Base-by-base conservation (phyloP, 441 rosid species). In the Bocquillonia castaneifolia region DNA sequence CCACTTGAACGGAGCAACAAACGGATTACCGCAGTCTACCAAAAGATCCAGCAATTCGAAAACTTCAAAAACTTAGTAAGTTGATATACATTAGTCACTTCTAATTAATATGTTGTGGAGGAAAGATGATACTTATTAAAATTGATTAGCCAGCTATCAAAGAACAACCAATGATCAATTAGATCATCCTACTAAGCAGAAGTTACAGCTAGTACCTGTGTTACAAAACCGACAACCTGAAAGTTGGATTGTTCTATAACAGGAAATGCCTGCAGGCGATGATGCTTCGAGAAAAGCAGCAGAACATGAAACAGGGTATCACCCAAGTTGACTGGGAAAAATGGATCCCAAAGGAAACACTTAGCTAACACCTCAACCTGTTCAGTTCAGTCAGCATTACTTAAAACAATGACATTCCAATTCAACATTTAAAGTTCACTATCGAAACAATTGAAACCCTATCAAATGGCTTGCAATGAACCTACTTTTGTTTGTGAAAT, bases 311-410 rank as follows among this genome's bases (percentile, higher is more conserved):
- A 77, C 53, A 80, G 73, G 0, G 86, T 75, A 50, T 80, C 85
- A 5, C 77, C 80, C 64, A 67, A 72, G 32, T 26, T 62, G 44
- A 77, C 76, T 1, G 86, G 83, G 50, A 82, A 80, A 72, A 77
- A 79, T 1, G 84, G 80, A 61, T 77, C 72, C 85, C 83, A 84
- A 3, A 80, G 70, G 71, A 78, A 84, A 20, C 71, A 69, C 72
- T 76, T 84, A 0, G 84, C 86, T 28, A 84, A 65, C 59, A 82
- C 83, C 22, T 79, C 81, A 5, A 80, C 63, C 88, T 82, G 78
- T n/a, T 42, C 29, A 36, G 22, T 37, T n/a, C 14, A n/a, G n/a
- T n/a, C n/a, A n/a, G 22, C 57, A 63, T 20, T 34, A 64, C 63
- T 5, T 31, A 14, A n/a, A 45, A 10, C 59, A 20, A 25, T 51